Evolutionary conservation across 2,329 filamentous ascomycete genomes (phyloP).

Genomic region (Xylogone sp.): DNA sequence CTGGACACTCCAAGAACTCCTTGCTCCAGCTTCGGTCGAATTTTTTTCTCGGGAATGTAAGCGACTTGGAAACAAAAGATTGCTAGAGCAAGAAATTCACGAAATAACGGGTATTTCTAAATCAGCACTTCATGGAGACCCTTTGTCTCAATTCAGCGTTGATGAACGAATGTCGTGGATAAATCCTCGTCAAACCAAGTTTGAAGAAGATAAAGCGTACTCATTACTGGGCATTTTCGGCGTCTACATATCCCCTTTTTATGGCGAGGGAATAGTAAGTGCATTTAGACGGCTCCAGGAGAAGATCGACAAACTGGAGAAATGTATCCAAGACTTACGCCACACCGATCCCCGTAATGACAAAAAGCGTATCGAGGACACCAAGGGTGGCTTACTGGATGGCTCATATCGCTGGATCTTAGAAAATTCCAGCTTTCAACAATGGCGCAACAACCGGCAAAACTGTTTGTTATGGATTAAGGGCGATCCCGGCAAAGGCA

Average conservation of each 20-base stretch:
- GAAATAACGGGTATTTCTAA: constrained; percentile 8
- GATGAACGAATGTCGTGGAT: constrained; percentile 33
- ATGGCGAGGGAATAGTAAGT: constrained; percentile 28
- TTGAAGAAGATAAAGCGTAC: constrained; percentile 38
- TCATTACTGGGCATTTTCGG: constrained; percentile 39
- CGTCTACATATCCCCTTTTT: constrained; percentile 39
- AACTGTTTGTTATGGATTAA: constrained; percentile 30
- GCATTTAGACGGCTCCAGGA: constrained; percentile 31
- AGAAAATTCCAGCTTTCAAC: constrained; percentile 20
- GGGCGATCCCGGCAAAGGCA: too few relatives aligned
- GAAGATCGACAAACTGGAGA: constrained; percentile 22
- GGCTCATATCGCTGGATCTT: constrained; percentile 32
- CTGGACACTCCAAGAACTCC: constrained; percentile 18
- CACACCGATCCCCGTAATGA: constrained; percentile 10
- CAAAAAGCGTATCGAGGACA: constrained; percentile 12
- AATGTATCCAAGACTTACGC: constrained; percentile 5
- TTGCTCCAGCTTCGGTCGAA: constrained; percentile 12
- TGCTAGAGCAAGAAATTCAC: constrained; percentile 6
- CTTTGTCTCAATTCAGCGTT: constrained; percentile 5
- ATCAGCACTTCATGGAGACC: constrained; percentile 4
- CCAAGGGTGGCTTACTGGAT: constrained; percentile 19
- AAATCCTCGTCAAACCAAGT: constrained; percentile 28
- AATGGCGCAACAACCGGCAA: constrained; percentile 20
- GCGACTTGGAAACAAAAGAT: constrained; percentile 10
- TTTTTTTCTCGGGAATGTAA: constrained; percentile 7